These are phyloP conservation scores for Dysphania ambrosioides DNA, from an alignment of 148 eudicot species.

Conservation along the genomic window DNA sequence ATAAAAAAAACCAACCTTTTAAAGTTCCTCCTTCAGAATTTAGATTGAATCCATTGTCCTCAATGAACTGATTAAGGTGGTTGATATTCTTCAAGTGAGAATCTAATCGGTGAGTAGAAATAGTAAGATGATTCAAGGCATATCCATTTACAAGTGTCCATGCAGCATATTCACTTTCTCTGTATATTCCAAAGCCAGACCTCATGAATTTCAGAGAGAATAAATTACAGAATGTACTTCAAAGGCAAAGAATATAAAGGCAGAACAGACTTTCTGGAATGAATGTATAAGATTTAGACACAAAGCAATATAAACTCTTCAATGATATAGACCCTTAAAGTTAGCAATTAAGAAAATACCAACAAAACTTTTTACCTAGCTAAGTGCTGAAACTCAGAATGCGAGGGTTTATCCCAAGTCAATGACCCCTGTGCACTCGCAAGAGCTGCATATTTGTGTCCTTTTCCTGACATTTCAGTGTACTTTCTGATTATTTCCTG, in stretches of 20 bases:
- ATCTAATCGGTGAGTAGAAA: constrained; percentile 71
- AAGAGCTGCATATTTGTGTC: constrained; percentile 69
- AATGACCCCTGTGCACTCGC: constrained; percentile 77
- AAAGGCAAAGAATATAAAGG: neutral
- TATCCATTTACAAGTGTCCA: constrained; percentile 99
- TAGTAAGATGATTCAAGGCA: constrained; percentile 87
- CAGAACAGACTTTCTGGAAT: neutral
- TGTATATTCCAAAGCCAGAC: constrained; percentile 27
- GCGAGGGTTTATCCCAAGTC: constrained; percentile 79
- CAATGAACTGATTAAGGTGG: constrained; percentile 70
- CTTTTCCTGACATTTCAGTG: constrained; percentile 53
- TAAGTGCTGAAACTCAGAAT: constrained; percentile 66
- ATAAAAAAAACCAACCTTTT: constrained; percentile 51
- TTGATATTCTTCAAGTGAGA: constrained; percentile 55
- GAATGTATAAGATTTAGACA: neutral
- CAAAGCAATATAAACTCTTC: neutral
- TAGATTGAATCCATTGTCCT: constrained; percentile 80
- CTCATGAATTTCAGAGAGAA: neutral
- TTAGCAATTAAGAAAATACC: no score
- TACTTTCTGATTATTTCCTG: constrained; percentile 84
- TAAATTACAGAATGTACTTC: neutral
- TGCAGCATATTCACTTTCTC: constrained; percentile 99
- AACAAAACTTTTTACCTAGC: constrained; percentile 48
- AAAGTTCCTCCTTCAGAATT: constrained; percentile 86
- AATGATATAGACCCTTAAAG: neutral